Evolutionary conservation across 2,329 filamentous ascomycete species (phyloP).

Genomic region (Cercospora berteroae): DNA sequence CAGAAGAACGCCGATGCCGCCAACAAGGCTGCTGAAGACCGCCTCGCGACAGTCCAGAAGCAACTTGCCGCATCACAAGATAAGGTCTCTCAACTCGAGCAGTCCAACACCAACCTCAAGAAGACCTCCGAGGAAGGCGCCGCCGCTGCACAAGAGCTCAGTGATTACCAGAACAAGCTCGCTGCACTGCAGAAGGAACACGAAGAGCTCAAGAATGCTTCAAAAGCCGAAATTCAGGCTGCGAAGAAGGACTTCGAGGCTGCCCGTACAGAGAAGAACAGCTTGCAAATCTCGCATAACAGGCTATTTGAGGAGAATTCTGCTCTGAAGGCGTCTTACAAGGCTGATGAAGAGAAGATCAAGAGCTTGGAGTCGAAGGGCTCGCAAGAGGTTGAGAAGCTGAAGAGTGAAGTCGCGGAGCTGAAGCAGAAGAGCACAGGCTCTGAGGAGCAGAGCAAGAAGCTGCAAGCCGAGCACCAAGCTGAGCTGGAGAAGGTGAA

Average conservation of each 20-base stretch:
- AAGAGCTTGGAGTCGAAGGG: conserved; percentile 13
- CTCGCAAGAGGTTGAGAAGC: conserved; percentile 16
- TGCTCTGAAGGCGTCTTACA: conserved; percentile 17
- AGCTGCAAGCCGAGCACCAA: conserved; percentile 22
- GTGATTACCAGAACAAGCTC: conserved; percentile 18
- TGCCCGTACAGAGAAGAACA: conserved; percentile 22
- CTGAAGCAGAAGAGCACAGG: conserved; percentile 19
- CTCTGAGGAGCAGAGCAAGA: conserved; percentile 20
- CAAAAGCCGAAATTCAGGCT: conserved; percentile 18
- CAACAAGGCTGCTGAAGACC: conserved; percentile 12
- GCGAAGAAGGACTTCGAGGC: conserved; percentile 23
- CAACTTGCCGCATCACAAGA: conserved; percentile 20
- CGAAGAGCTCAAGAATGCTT: conserved; percentile 23
- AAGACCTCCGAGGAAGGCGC: conserved; percentile 21
- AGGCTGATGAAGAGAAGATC: conserved; percentile 20
- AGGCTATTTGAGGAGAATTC: conserved; percentile 27
- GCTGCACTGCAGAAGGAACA: conserved; percentile 21
- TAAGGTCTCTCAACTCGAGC: conserved; percentile 22
- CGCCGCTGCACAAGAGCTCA: conserved; percentile 19
- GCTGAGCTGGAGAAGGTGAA: conserved; percentile 21
- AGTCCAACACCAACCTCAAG: conserved; percentile 21
- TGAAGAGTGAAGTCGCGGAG: conserved; percentile 22
- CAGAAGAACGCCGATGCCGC: conserved; percentile 14
- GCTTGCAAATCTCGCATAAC: conserved; percentile 28
- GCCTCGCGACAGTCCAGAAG: conserved; percentile 16